Evolutionary conservation across 2,329 filamentous ascomycete genomes (phyloP).

Genomic region (Cytospora mali): DNA sequence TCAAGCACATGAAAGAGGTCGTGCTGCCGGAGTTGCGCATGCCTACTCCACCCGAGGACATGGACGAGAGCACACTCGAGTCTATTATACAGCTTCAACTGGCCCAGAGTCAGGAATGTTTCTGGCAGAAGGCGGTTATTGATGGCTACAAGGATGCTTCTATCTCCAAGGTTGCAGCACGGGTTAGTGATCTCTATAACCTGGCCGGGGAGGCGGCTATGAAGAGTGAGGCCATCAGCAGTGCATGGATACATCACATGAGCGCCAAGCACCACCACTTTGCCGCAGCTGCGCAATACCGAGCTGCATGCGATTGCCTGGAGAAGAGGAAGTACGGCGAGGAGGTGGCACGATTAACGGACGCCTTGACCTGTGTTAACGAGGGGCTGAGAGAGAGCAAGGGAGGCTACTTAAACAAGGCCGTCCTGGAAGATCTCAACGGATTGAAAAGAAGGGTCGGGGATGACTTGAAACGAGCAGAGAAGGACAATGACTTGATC

Average conservation of each 20-base stretch:
- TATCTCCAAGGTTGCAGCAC: slow-evolving; percentile 85
- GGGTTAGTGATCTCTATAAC: slow-evolving; percentile 89
- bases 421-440: slow-evolving; percentile 79
- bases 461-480: slow-evolving; percentile 87
- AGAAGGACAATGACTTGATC: slow-evolving; percentile 96
- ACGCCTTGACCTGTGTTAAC: slow-evolving; percentile 79
- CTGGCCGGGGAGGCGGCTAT: slow-evolving; percentile 82
- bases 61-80: slow-evolving; percentile 87
- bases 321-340: slow-evolving; percentile 96
- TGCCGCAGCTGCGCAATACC: slow-evolving; percentile 90
- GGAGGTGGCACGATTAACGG: slow-evolving; percentile 83
- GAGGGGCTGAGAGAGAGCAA: slow-evolving; percentile 84
- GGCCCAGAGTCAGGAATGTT: slow-evolving; percentile 94
- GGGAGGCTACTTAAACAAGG: slow-evolving; percentile 74
- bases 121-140: slow-evolving; percentile 96
- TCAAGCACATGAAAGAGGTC: slow-evolving; percentile 74
- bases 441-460: slow-evolving; percentile 79
- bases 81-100: slow-evolving; percentile 82
- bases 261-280: slow-evolving; percentile 97
- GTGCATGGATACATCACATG: slow-evolving; percentile 97
- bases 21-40: slow-evolving; percentile 81
- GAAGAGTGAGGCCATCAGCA: slow-evolving; percentile 86
- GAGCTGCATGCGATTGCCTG: slow-evolving; percentile 85
- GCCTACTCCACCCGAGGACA: slow-evolving; percentile 86
- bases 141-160: slow-evolving; percentile 90